Evolutionary conservation across 2,329 filamentous ascomycete species (phyloP), one percentile per base, ranked within the genome.

Genomic region (Ophidiomyces ophidiicola): DNA sequence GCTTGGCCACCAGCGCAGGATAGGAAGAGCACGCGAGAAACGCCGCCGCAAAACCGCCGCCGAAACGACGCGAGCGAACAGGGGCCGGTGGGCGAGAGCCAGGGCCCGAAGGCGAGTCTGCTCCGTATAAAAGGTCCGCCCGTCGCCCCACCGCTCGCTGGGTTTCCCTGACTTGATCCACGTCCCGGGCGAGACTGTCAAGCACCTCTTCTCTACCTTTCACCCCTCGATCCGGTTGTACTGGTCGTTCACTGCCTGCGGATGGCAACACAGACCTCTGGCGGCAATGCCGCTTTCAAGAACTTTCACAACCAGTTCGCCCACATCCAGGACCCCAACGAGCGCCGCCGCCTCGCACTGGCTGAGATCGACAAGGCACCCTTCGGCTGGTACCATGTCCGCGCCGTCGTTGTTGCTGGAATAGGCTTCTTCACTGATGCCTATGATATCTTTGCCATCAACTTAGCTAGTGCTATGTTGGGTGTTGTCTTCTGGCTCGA

Each of bases 391-490:
- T 43, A 42, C 17, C 43, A 43, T 21, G 26, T 43, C 14, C 36
- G 41, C 2, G 41, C 41, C 15, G 32, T 43, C 36, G 36, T 39
- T 10, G 44, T 44, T 12, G 39, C 42, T 20, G 42, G 41, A 6
- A 36, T 42, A 14, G 20, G 23, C 8, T 44, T 39, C 18, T 45
- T 32, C 32, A 41, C 39, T 29, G 46, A 45, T 34, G 35, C 35
- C 8, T 88, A 87, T 61, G 78, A 82, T 54, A 83, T 86, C 64
- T 90, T 90, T 59, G 77, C 79, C 53, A 79, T 81, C 50, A 80
- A 77, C 47, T 67, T 85, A 53, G 67, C 80, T 46, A 82, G 80
- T 19, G 70, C 73, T 46, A 85, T 87, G 80, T 58, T 87, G 36
- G 83, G 82, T 29, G 76, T 87, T 34, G 82, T 86, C 48, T 88